Evolutionary conservation across 352 stramenopile genomes (phyloP), one percentile per base, ranked within the genome.

Genomic region (Phytopythium kandeliae): DNA sequence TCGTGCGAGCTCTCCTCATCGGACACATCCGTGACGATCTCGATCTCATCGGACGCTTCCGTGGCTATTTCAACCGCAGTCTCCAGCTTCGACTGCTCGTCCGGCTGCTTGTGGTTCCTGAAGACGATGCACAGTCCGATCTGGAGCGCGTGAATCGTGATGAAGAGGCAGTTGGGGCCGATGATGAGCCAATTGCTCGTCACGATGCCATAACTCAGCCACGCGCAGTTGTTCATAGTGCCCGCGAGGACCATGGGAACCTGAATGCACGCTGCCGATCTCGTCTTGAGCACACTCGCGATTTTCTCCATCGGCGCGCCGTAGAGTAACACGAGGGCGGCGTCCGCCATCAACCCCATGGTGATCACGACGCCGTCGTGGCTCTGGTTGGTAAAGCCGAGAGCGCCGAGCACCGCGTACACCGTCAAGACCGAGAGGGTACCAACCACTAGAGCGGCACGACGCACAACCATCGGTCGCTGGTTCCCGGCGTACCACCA

Each of bases 141-240:
- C 17, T 64, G 62, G 31, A 58, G 47, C 34, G 62, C 38, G 48
- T 74, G 55, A 6, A 78, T 51, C 25, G 60, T 41, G 36, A 75
- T 65, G 53, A 71, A 70, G 34, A 80, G 64, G 12, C 61, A 57
- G 56, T 80, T 75, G 0, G 74, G 68, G 8, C 54, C 62, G 21
- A 73, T 67, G 40, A 85, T 77, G 60, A 86, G 66, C 71, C 66
- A 81, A 50, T 80, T 69, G 22, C 52, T 56, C n/a, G 62, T 71
- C 43, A 86, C 51, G 7, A 42, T 43, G n/a, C 57, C 64, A 54
- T 80, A 83, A 15, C 63, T 65, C 46, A 81, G 63, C 74, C 74
- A 86, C 21, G 67, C 60, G 11, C 65, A 31, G 41, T 78, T 84
- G 56, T 80, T 86, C 49, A 74, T 60, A 12, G 63, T 74, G 25